phyloP scores from a whole-genome alignment of 2,329 filamentous ascomycete genomes.

The Arthrobotrys megalospora region DNA sequence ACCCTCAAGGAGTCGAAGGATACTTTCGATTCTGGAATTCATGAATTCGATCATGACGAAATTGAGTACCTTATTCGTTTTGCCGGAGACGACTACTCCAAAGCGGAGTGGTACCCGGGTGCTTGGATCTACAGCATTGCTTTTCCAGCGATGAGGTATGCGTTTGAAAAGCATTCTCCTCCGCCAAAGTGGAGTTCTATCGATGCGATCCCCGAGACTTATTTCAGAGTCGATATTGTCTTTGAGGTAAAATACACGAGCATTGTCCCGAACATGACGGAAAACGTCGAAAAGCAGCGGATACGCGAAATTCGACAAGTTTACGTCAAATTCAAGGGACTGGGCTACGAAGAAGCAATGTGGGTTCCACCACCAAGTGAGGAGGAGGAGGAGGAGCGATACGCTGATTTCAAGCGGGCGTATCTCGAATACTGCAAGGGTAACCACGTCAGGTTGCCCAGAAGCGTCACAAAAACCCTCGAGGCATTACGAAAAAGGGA shows the following conservation, averaged over 20 bases:
- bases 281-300: conserved; percentile 77
- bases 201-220: conserved; percentile 90
- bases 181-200: conserved; percentile 79
- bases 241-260: conserved; percentile 81
- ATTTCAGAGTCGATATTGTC: conserved; percentile 87
- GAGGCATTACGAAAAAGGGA: conserved; percentile 75
- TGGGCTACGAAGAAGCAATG: conserved; percentile 82
- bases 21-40: conserved; percentile 66
- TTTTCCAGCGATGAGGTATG: conserved; percentile 75
- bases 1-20: conserved; percentile 73
- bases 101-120: conserved; percentile 88
- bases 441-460: conserved; percentile 78
- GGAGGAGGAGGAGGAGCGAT: conserved; percentile 71
- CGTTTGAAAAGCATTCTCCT: conserved; percentile 80
- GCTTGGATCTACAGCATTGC: conserved; percentile 87
- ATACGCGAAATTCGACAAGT: conserved; percentile 81
- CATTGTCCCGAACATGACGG: conserved; percentile 68
- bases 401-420: conserved; percentile 83
- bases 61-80: conserved; percentile 95
- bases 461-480: conserved; percentile 78
- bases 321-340: conserved; percentile 90
- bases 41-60: conserved; percentile 78
- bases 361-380: conserved; percentile 63
- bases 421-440: conserved; percentile 90
- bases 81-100: conserved; percentile 83